Base-by-base conservation (phyloP, 192 early-diverging fungal species). In the Coemansia sp. region DNA sequence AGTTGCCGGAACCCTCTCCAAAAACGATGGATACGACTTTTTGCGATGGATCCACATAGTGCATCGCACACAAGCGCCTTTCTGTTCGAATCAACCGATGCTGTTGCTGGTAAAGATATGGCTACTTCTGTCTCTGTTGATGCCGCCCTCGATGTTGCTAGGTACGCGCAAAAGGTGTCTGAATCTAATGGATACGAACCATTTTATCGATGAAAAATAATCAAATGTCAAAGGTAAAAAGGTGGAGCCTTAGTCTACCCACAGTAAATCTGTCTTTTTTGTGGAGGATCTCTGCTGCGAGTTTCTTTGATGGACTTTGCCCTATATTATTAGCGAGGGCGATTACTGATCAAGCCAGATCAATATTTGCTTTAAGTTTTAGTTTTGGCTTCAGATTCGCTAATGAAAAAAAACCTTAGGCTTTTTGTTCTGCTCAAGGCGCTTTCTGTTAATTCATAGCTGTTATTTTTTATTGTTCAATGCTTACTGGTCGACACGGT, bases 151-250 rank as follows among this genome's bases (percentile, higher is more conserved):
- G 22, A 7, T 61, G 17, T 36, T 4, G 4, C 15, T 37, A 53
- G 39, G 45, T 5, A 12, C 45, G 17, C 12, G 14, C 45, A 48
- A 48, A 48, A 12, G 45, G 45, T 0, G 17, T 48, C 51, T 37
- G 66, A 65, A 74, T 74, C 72, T 65, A 74, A 80, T 72, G 73
- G 78, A 80, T 80, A 75, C 78, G 78, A 66, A 80, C 78, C 78
- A 80, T 80, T 80, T 74, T 80, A 51, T 15, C 45, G 45, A 48
- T 69, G 48, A 41, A 69, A 43, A 61, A 54, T 67, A 56, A 67
- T 67, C 66, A 67, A 67, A 36, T 62, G 38, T 62, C 64, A 56
- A 32, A 57, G 64, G 74, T 57, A 65, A 76, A 70, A 71, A 67
- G 66, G 61, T 33, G 51, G 66, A 64, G 43, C 61, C 41, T 48